Percentiles rank a stretch among this genome's conserved stretches.
phyloP scores from a whole-genome alignment of 116 monocot genomes.

The Papilionanthe hybrid region DNA sequence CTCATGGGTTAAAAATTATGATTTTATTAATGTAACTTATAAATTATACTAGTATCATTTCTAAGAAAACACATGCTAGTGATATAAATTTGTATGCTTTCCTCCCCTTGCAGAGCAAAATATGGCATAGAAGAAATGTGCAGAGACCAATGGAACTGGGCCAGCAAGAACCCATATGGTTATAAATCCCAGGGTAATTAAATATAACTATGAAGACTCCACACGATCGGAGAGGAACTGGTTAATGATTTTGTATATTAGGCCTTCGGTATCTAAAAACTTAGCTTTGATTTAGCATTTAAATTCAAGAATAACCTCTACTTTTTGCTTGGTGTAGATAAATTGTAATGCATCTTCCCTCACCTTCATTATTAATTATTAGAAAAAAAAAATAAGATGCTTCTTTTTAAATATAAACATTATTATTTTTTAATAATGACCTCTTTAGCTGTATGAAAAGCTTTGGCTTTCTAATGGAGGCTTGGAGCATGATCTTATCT shows the following conservation, averaged over 20 bases:
- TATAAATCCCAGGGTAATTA: conserved; percentile 11
- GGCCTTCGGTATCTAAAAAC: background rate
- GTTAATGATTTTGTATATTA: background rate
- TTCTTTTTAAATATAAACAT: no score
- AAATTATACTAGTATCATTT: no score
- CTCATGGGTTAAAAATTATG: no score
- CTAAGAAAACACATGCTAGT: background rate
- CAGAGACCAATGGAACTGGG: conserved; percentile 65
- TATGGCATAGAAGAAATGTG: conserved; percentile 62
- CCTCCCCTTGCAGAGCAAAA: conserved; percentile 24
- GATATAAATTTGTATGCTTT: background rate
- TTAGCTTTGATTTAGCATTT: background rate
- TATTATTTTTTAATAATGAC: background rate
- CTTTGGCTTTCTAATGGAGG: background rate
- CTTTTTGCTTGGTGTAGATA: no score
- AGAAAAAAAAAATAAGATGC: background rate
- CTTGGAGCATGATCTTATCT: background rate
- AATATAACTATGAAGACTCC: background rate
- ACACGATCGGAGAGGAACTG: no score
- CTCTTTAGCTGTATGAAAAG: background rate
- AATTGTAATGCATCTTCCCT: background rate
- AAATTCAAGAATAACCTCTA: background rate
- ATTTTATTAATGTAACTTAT: no score
- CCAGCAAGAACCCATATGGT: conserved; percentile 47
- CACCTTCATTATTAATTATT: background rate